Base-by-base conservation (phyloP, 345 rosid species). In the Reutealis trisperma region DNA sequence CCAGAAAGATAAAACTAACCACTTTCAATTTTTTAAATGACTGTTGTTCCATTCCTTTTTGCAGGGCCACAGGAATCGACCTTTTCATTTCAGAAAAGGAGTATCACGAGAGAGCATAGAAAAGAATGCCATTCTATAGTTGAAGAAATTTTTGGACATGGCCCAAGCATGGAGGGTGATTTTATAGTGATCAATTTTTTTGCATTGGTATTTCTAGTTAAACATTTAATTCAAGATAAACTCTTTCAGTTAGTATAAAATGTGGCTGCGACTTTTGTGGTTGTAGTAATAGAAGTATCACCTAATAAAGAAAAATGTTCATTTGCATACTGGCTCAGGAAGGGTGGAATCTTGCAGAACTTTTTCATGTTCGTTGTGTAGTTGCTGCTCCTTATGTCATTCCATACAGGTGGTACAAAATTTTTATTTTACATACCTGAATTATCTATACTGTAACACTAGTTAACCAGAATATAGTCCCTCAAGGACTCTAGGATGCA, bases 311-410 rank as follows among this genome's bases (percentile, higher is more conserved):
- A 24, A 67, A 59, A 49, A 1, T 9, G 60, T 79, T 77, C 57
- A 52, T 63, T 62, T 74, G 67, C 32, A 3, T 80, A 60, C 30
- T 82, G 74, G 58, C 79, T 27, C 82, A 93, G 97, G 97, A 94
- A 88, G 97, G 98, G 44, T 94, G 98, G 97, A 90, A 90, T 88
- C 92, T 94, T 66, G 98, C 95, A 19, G 97, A 94, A 76, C 93
- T 86, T 81, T 92, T 89, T 72, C 85, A 65, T 72, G 86, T 93
- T 60, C 91, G 75, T 66, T 93, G 97, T 75, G 81, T 91, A 64
- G 89, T 91, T 83, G 88, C 94, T 76, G 94, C 97, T 82, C 98
- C 98, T 67, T 94, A 94, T 86, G 92, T 92, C 75, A 93, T 94
- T 83, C 98, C 97, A 42, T 94, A 93, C 75, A 91, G 97, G 98